phyloP scores from a whole-genome alignment of 768 basidiomycete species.

The Termitomyces sp. region DNA sequence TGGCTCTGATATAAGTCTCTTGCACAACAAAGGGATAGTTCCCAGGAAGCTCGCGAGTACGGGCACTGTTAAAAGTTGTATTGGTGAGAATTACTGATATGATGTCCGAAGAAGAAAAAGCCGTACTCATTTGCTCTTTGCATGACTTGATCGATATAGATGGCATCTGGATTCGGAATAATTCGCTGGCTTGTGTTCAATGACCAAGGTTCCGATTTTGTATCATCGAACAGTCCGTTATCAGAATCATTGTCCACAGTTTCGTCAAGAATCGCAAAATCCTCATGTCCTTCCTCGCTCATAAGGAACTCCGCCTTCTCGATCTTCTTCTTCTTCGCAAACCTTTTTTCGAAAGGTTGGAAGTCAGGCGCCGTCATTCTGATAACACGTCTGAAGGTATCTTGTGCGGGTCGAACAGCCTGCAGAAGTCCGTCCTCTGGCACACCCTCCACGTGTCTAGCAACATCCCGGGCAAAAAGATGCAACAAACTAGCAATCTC shows the following conservation, averaged over 20 bases:
- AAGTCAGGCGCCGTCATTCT: slow-evolving; percentile 54
- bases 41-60: slow-evolving; percentile 67
- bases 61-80: slow-evolving; percentile 38
- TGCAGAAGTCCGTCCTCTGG: slow-evolving; percentile 54
- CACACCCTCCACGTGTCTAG: slow-evolving; percentile 44
- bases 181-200: neutral
- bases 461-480: slow-evolving; percentile 41
- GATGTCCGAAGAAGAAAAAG: neutral
- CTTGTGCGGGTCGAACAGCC: slow-evolving; percentile 42
- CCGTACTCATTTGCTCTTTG: slow-evolving; percentile 41
- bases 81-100: neutral
- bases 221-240: neutral
- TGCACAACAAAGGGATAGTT: slow-evolving; percentile 63
- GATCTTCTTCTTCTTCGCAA: slow-evolving; percentile 10
- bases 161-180: slow-evolving; percentile 10
- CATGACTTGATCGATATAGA: slow-evolving; percentile 54
- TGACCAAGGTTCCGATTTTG: neutral
- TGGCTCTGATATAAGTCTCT: slow-evolving; percentile 37
- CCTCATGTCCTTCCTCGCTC: slow-evolving; percentile 31
- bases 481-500: slow-evolving; percentile 49
- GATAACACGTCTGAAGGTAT: slow-evolving; percentile 43
- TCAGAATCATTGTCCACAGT: neutral
- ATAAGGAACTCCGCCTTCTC: slow-evolving; percentile 27
- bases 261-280: neutral
- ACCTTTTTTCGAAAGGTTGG: slow-evolving; percentile 35